Evolutionary conservation across 164 flowering plant species (phyloP).

Genomic region (Dillenia suffruticosa): DNA sequence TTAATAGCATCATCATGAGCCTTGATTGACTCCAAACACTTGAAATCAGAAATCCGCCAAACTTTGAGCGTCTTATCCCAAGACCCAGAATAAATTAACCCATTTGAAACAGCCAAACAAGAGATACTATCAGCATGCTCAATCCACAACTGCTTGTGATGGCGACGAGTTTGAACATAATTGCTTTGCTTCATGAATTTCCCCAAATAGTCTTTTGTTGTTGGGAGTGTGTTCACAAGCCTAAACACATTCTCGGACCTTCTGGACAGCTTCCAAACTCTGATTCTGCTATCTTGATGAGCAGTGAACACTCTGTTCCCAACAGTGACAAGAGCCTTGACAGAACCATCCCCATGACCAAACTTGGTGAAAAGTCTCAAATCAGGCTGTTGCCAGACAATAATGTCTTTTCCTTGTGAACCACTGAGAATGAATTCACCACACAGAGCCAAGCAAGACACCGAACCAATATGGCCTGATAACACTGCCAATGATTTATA

Average conservation of each 20-base stretch:
- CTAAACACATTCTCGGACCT: constrained; percentile 71
- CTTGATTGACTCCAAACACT: constrained; percentile 80
- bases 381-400: constrained; percentile 98
- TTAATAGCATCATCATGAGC: constrained; percentile 97
- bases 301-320: constrained; percentile 89
- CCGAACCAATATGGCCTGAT: constrained; percentile 72
- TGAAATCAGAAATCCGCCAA: constrained; percentile 85
- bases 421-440: constrained; percentile 93
- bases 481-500: constrained; percentile 61
- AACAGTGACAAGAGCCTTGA: constrained; percentile 66
- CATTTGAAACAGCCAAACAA: constrained; percentile 60
- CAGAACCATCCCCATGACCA: constrained; percentile 87
- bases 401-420: constrained; percentile 87
- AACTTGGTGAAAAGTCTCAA: constrained; percentile 68
- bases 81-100: constrained; percentile 85
- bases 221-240: constrained; percentile 74
- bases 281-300: constrained; percentile 80
- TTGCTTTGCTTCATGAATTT: constrained; percentile 89
- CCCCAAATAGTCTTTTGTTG: constrained; percentile 76
- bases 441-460: constrained; percentile 81
- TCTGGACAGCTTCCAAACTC: constrained; percentile 88
- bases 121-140: constrained; percentile 95
- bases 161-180: constrained; percentile 76
- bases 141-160: constrained; percentile 81
- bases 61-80: constrained; percentile 96